Conservation (phyloP, 2,329 filamentous ascomycete genomes). For the Teratosphaeria nubilosa region DNA sequence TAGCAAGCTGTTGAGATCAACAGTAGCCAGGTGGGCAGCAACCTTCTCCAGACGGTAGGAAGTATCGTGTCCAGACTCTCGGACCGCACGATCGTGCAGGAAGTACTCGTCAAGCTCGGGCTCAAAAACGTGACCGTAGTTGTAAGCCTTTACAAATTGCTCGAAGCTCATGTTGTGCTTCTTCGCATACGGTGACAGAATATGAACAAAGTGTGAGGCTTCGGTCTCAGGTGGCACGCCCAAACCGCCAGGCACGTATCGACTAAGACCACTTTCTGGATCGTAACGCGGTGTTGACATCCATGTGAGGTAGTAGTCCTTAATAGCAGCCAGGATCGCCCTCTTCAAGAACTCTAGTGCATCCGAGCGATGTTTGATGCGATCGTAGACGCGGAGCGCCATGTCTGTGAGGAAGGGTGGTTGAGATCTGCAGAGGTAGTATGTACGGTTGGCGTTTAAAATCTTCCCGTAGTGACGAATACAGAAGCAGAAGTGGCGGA, state of each 20-base stretch:
- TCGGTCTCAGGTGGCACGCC: slow-evolving; percentile 91
- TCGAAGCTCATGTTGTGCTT: slow-evolving; percentile 75
- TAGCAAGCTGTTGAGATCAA: slow-evolving; percentile 86
- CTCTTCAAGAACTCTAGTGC: slow-evolving; percentile 70
- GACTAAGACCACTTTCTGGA: slow-evolving; percentile 64
- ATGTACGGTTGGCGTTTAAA: slow-evolving; percentile 89
- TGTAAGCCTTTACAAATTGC: slow-evolving; percentile 84
- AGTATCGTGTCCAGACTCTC: slow-evolving; percentile 94
- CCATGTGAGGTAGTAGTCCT: slow-evolving; percentile 91
- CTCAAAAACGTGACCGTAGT: slow-evolving; percentile 63
- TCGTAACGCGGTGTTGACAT: slow-evolving; percentile 63
- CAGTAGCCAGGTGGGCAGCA: slow-evolving; percentile 79
- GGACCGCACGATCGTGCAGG: slow-evolving; percentile 86
- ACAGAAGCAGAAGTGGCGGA: slow-evolving; percentile 93
- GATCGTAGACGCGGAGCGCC: slow-evolving; percentile 86
- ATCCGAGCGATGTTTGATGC: slow-evolving; percentile 76
- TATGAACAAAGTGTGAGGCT: slow-evolving; percentile 72
- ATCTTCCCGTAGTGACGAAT: slow-evolving; percentile 99
- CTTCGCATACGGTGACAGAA: slow-evolving; percentile 69
- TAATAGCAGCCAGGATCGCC: slow-evolving; percentile 83
- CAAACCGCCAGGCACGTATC: slow-evolving; percentile 72
- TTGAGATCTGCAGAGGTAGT: slow-evolving; percentile 89
- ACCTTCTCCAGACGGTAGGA: slow-evolving; percentile 84
- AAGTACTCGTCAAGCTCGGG: slow-evolving; percentile 93
- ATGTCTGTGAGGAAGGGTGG: slow-evolving; percentile 97